Evolutionary conservation across 805 yeast genomes (phyloP), one percentile per base, ranked within the genome.

Genomic region (Suhomyces emberorum): DNA sequence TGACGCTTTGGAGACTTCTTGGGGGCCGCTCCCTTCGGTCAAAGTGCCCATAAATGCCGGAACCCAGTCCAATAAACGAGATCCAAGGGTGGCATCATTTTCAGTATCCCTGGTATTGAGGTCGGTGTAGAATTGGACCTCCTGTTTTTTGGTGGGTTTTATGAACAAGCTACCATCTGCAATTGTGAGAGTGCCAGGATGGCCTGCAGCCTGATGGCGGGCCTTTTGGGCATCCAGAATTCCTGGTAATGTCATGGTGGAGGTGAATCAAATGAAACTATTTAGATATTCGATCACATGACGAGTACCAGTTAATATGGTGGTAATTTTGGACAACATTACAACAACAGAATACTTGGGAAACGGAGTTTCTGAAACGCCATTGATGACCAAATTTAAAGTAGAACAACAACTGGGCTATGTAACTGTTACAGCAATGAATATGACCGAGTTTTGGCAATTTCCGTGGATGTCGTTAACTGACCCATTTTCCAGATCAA

Each of bases 191-290:
- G 83, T 75, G 0, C 96, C 98, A 4, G 72, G 85, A 52, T 91
- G 98, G 4, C 98, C 98, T 0, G 97, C 98, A 3, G 93, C 98
- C 59, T 80, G 83, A 52, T 84, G 86, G n/a, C 17, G 23, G 19
- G 34, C 34, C 28, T 9, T 14, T 9, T 22, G 15, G n/a, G 33
- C 14, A 16, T 23, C 23, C 19, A 18, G 5, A n/a, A 29, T 15
- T 14, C 23, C 24, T 21, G 32, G 7, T 9, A 17, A 7, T 15
- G 17, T 23, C 32, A 29, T 30, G n/a, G n/a, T n/a, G n/a, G n/a
- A n/a, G n/a, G n/a, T n/a, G n/a, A n/a, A n/a, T n/a, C n/a, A n/a
- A n/a, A n/a, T n/a, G n/a, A n/a, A n/a, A n/a, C n/a, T n/a, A n/a
- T n/a, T n/a, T n/a, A n/a, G n/a, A n/a, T n/a, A n/a, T n/a, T n/a